Conservation (phyloP, 345 rosid genomes). For the Arabis hirsuta region DNA sequence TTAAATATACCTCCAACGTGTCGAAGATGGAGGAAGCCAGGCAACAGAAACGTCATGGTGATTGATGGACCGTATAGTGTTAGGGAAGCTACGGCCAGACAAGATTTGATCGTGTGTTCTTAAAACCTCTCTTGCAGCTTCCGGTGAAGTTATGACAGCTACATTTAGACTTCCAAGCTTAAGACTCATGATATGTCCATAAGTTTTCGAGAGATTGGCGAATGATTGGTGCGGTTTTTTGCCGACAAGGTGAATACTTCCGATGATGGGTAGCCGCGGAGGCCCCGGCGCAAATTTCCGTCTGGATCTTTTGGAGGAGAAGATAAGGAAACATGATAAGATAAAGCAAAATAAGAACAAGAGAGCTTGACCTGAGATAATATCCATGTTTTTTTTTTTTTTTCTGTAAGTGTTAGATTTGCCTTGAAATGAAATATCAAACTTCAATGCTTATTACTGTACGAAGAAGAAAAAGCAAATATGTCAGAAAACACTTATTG, state of each 20-base stretch:
- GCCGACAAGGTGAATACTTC: constrained; percentile 52
- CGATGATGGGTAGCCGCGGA: constrained; percentile 43
- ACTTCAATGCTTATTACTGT: neutral
- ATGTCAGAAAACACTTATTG: neutral
- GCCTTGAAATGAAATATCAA: neutral
- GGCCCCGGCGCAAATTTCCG: constrained; percentile 43
- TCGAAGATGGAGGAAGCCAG: constrained; percentile 37
- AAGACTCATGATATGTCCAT: constrained; percentile 55
- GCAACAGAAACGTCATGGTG: constrained; percentile 39
- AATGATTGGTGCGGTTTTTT: constrained; percentile 46
- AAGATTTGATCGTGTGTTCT: constrained; percentile 45
- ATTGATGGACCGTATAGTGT: constrained; percentile 21
- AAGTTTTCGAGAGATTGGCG: constrained; percentile 43
- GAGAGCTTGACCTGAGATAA: constrained; percentile 4
- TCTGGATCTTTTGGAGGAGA: constrained; percentile 12
- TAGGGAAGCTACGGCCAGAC: constrained; percentile 30
- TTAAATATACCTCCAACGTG: constrained; percentile 47
- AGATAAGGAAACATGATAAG: constrained; percentile 25
- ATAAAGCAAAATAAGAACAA: constrained; percentile 23
- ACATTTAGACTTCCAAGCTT: constrained; percentile 36
- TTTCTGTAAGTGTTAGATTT: neutral
- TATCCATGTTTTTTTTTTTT: constrained; percentile 1
- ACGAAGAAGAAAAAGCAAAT: neutral
- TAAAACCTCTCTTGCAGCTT: constrained; percentile 39
- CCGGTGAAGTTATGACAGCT: constrained; percentile 39